Base-by-base conservation (phyloP, 768 basidiomycete species). In the Trametes coccinea region DNA sequence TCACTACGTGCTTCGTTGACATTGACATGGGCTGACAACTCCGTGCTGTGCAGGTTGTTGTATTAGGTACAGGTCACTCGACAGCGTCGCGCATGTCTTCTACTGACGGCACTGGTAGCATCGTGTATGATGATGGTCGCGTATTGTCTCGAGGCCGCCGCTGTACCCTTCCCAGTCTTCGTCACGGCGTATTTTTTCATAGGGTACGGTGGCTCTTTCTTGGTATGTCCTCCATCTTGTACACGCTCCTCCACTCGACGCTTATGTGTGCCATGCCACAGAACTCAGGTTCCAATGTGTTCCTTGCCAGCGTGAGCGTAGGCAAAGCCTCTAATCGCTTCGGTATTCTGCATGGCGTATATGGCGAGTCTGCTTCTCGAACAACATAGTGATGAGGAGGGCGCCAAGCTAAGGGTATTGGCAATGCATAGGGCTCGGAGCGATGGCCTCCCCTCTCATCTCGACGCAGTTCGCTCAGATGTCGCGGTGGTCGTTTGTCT, bases 261-360 rank as follows among this genome's bases (percentile, higher is more conserved):
- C 22, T 22, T 22, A 22, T 22, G 22, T 22, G 22, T 22, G 22
- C 22, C 22, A 37, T 11, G 6, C 59, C 4, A 41, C 62, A 89
- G 84, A 84, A 88, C 61, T 86, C 89, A 0, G 88, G 89, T 74
- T 81, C 88, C 1, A 89, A 88, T 66, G 87, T 84, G 7, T 91
- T 82, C 63, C 82, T 92, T 13, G 88, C 86, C 2, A 79, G 75
- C 45, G 74, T 89, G 8, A 79, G 79, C 59, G 74, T 79, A 22
- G 79, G 84, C 40, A 70, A 58, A 22, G 56, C 84, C 0, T 80
- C 84, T 61, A 69, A 73, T 0, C 89, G 88, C 69, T 87, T 92
- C 83, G 84, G 60, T 6, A 56, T 58, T 9, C 47, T 65, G 56
- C 37, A 53, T 64, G 86, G 85, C 7, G 77, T 81, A 2, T 90